Base-by-base conservation (phyloP, 139 green algal species). In the Chlorella sp. region DNA sequence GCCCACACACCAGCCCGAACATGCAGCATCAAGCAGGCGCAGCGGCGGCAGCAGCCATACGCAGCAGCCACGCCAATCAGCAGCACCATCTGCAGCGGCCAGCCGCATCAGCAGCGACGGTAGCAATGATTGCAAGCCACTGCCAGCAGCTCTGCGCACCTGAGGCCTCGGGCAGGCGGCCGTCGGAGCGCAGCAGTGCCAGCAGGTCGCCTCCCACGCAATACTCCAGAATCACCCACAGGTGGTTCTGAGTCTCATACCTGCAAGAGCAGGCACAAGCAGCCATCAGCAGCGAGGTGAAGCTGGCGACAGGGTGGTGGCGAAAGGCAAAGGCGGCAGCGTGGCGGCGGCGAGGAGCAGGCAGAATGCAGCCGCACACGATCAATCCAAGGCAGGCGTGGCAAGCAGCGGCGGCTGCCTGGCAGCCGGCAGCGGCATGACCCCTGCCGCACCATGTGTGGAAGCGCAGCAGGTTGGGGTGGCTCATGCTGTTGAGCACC, bases 201-300 rank as follows among this genome's bases (percentile, higher is more conserved):
- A 96, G 91, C 62, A 99, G 91, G 88, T 98, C 94, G 0, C 97
- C 97, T 1, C 97, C 97, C 17, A 98, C 97, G 74, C 96, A 99
- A 89, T 98, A 99, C 90, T 99, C 97, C 74, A 99, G 89, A 55
- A 99, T 97, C n/a, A 99, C 93, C 97, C 97, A 99, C 56, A 83
- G 62, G 78, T 83, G 78, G 78, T 83, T 83, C 38, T 74, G 62
- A 25, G 78, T 83, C 78, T 83, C 78, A 15, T 83, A 83, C 75
- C 75, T 82, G 75, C 30, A 30, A 2, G 9, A 9, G 44, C 44
- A 51, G n/a, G n/a, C n/a, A 51, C 44, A 9, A 51, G 44, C 44
- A 16, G 18, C 17, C 60, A 67, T 16, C 21, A n/a, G 4, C 23
- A 32, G 21, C 2, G 38, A 78, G 2, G 39, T 7, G 13, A 7